Base-by-base conservation (phyloP, 2,329 filamentous ascomycete genomes). In the Diplodia mutila region DNA sequence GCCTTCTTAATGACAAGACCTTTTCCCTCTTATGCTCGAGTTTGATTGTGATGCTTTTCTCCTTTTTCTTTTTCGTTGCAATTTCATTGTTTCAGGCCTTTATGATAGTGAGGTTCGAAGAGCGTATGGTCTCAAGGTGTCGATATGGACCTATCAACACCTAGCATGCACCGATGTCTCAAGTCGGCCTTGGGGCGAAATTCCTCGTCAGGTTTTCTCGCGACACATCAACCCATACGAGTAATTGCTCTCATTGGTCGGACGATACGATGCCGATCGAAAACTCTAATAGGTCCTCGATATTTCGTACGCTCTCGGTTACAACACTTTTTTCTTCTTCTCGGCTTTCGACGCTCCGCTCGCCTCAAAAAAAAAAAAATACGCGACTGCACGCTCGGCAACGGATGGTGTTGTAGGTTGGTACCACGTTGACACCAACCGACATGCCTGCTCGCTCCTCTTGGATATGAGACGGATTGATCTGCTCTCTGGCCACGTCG, bases 361-460 rank as follows among this genome's bases (percentile, higher is more conserved):
- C n/a, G 18, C 8, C 55, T 25, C 16, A 48, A 48, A 61, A 18
- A 32, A 32, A 9, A 32, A 32, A 8, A 32, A 37, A 37, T 9
- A n/a, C 18, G 32, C 57, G 25, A n/a, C 25, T 61, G 57, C 57
- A 61, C 49, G 27, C 29, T 32, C 4, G 3, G 29, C 6, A 29
- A 32, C 52, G 52, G n/a, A 37, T 12, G 21, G 42, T 32, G 32
- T 2, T 27, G 7, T 16, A 6, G 25, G 18, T 48, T 48, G 39
- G 57, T 61, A 61, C 57, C 57, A 61, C 57, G 57, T 61, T 48
- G 25, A 21, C 29, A n/a, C 39, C 57, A 61, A 32, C 39, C 57
- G 49, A 23, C n/a, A 34, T 8, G 6, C 16, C n/a, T 25, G 4
- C 18, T n/a, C 11, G 42, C 9, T 9, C 8, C 9, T 46, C 3